Evolutionary conservation across 2,329 filamentous ascomycete species (phyloP).

Genomic region (Magnaporthiopsis incrustans): DNA sequence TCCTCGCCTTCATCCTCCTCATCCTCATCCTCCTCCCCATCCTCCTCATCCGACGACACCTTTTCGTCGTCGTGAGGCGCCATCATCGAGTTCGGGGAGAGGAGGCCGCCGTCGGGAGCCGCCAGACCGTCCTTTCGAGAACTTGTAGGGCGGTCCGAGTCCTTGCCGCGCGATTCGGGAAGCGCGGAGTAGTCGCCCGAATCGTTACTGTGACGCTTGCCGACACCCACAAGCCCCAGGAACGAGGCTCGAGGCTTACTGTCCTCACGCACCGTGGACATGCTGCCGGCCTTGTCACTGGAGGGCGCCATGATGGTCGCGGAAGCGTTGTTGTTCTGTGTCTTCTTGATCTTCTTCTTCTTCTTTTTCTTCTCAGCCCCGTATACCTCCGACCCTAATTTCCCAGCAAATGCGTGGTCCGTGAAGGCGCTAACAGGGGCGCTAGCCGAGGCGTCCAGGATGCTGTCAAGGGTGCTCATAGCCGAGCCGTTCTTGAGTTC

Average conservation of each 20-base stretch:
- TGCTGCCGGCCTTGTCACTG: constrained; percentile 8
- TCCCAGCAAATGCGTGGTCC: constrained; percentile 76
- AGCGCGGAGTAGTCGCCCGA: not conserved
- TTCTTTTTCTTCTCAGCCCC: constrained; percentile 48
- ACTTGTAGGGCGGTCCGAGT: not conserved
- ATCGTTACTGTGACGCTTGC: constrained; percentile 3
- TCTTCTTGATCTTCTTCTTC: constrained; percentile 15
- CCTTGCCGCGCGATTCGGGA: not conserved
- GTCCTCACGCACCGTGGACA: constrained; percentile 11
- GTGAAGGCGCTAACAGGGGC: constrained; percentile 90
- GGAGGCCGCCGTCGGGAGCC: constrained; percentile 8
- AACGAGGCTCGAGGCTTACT: constrained; percentile 36
- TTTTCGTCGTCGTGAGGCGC: constrained; percentile 21
- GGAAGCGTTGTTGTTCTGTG: constrained; percentile 9
- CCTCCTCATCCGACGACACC: constrained; percentile 30
- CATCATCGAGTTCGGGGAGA: constrained; percentile 10
- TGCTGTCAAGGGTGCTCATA: constrained; percentile 80
- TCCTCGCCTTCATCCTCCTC: constrained; percentile 38
- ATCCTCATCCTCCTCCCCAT: constrained; percentile 21
- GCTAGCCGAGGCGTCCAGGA: constrained; percentile 79
- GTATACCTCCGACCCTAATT: constrained; percentile 68
- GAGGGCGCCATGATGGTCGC: not conserved
- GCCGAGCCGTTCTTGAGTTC: constrained; percentile 71
- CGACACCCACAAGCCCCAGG: constrained; percentile 34
- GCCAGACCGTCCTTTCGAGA: not conserved